Evolutionary conservation across 2,329 filamentous ascomycete species (phyloP), one percentile per base, ranked within the genome.

Genomic region (Colletotrichum liriopes): DNA sequence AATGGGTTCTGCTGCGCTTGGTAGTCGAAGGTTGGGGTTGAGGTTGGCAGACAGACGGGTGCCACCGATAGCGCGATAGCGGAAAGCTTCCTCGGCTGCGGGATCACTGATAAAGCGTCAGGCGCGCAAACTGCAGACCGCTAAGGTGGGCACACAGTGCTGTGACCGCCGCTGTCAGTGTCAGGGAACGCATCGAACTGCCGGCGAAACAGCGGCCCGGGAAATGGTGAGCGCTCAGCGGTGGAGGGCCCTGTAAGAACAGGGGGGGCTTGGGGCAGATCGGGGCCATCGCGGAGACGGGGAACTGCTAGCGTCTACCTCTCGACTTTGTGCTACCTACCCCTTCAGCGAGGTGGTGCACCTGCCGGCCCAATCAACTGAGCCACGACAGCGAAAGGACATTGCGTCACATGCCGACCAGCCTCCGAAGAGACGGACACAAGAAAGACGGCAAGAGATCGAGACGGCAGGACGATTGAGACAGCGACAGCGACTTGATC

Each of bases 401-500:
- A 75, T 75, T 76, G 74, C 74, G 74, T 76, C 74, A 76, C 74
- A 76, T 76, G 74, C 74, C 69, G 65, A 64, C 59, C 59, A 68
- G 26, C 45, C 47, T 41, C 58, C 69, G 45, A 45, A 59, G 32
- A 39, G 45, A 35, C 56, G 56, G 43, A 29, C 29, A 60, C 11
- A 35, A 23, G 43, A 49, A 35, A 35, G 43, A 37, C 59, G 23
- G 37, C 41, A 14, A 62, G 35, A 47, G n/a, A 45, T 58, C 56
- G 45, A 52, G 45, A 37, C 65, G 51, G 35, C 26, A 63, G 37
- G 58, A n/a, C 59, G 6, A 56, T 45, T 20, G 39, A 67, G 55
- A 35, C 56, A 45, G 26, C 32, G 51, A 12, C 59, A 63, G 32
- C 35, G 16, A n/a, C 61, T 35, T 20, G 29, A 61, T 35, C 26